These are phyloP conservation scores for Cystobasidium sp. DNA, from an alignment of 1,284 basidiomycete genomes.

Conservation along the genomic window DNA sequence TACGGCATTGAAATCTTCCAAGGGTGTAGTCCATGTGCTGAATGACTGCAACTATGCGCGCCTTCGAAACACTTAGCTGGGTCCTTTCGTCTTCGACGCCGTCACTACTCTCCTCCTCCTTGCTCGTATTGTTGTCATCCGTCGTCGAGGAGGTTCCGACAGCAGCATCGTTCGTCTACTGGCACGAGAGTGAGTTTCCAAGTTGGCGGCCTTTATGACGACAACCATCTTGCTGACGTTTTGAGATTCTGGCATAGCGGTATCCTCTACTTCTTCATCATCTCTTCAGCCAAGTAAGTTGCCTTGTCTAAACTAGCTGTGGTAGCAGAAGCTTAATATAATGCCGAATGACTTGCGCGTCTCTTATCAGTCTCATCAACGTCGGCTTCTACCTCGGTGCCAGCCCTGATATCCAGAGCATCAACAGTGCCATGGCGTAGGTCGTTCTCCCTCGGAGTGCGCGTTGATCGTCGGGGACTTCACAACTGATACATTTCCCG, in stretches of 20 bases:
- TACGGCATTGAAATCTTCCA: no score
- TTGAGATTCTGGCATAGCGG: constrained; percentile 19
- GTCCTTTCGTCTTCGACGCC: constrained; percentile 35
- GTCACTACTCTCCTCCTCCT: constrained; percentile 23
- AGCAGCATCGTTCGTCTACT: constrained; percentile 35
- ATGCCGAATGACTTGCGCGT: no score
- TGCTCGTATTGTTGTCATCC: constrained; percentile 21
- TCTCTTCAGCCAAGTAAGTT: constrained; percentile 34
- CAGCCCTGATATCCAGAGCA: neutral
- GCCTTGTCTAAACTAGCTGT: neutral
- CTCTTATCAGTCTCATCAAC: constrained; percentile 35
- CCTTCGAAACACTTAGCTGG: constrained; percentile 4
- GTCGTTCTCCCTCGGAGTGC: neutral
- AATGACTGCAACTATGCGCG: neutral
- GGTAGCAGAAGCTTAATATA: neutral
- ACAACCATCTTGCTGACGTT: neutral
- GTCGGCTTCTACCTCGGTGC: constrained; percentile 41
- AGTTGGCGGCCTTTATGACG: neutral
- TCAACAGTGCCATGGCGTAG: constrained; percentile 37
- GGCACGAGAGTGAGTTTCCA: constrained; percentile 25
- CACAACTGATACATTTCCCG: neutral
- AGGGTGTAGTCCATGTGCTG: no score
- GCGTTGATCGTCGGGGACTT: neutral
- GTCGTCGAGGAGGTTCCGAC: constrained; percentile 24
- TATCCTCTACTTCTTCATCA: constrained; percentile 34